Base-by-base conservation (phyloP, 345 rosid species). In the Mangifera indica region DNA sequence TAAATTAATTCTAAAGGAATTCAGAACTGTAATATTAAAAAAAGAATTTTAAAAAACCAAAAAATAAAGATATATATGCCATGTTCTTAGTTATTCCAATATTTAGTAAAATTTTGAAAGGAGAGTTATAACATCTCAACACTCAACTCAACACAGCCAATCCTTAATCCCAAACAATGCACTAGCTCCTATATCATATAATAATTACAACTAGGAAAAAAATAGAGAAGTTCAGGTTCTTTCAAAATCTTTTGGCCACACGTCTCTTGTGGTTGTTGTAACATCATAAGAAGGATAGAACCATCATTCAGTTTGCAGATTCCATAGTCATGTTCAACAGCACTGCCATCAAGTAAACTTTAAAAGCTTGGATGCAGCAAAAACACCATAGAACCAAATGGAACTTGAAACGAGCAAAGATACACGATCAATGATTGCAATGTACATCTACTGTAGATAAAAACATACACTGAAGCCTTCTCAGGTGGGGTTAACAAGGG, bases 391-490 rank as follows among this genome's bases (percentile, higher is more conserved):
- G 42, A 37, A 29, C 34, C 57, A 10, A 57, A 25, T 18, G 65
- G 24, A n/a, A 52, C n/a, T 6, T 4, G 60, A n/a, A 40, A 44
- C 15, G 11, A 25, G 32, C 17, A 44, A 45, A 32, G 25, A n/a
- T 17, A 17, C 55, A 46, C 22, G 13, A 60, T 29, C n/a, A 37
- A n/a, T 0, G 17, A 20, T 58, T 17, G 40, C 34, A 60, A 67
- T 44, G 34, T 32, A n/a, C 0, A n/a, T 14, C 34, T 15, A 71
- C 7, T 61, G 18, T 53, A 65, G 15, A 67, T 40, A 53, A 73
- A 37, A 21, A 63, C 85, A 64, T 91, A 93, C 98, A 87, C 82
- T 29, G 93, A 87, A 79, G 92, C 90, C 80, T 91, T 94, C 80
- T 90, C 97, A 1, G 91, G 82, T 7, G 97, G 98, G 21, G 90